Conservation (phyloP, 257 asterid genomes). For the Solanum peruvianum region DNA sequence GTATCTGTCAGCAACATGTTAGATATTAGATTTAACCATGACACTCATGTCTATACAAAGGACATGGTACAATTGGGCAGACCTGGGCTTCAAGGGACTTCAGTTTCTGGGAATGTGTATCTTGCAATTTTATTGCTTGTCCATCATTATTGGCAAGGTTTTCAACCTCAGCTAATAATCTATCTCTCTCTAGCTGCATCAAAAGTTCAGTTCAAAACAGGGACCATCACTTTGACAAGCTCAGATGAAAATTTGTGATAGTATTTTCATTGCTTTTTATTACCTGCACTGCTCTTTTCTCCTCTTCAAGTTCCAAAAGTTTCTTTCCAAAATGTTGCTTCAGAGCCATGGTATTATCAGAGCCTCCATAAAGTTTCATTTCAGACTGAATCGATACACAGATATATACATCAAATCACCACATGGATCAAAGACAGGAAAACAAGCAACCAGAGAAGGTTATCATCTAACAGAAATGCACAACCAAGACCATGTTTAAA, state of each 20-base stretch:
- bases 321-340: conserved; percentile 97
- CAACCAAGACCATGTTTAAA: background rate
- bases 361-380: conserved; percentile 83
- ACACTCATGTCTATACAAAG: background rate
- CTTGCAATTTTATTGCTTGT: conserved; percentile 76
- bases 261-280: background rate
- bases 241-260: background rate
- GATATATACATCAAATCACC: background rate
- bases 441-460: background rate
- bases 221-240: conserved; percentile 6
- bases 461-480: background rate
- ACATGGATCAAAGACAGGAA: background rate
- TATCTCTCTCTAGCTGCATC: conserved; percentile 75
- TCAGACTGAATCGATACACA: conserved; percentile 56
- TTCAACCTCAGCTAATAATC: conserved; percentile 77
- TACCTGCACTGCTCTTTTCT: conserved; percentile 88
- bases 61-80: conserved; percentile 24
- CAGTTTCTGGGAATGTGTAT: conserved; percentile 73
- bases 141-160: conserved; percentile 90
- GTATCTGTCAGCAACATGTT: conserved; percentile 45
- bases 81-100: conserved; percentile 92
- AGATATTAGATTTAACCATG: background rate
- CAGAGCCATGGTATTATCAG: conserved; percentile 77
- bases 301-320: conserved; percentile 91
- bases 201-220: background rate